phyloP scores from a whole-genome alignment of 805 yeast genomes.

The Candida coquimbonensis region DNA sequence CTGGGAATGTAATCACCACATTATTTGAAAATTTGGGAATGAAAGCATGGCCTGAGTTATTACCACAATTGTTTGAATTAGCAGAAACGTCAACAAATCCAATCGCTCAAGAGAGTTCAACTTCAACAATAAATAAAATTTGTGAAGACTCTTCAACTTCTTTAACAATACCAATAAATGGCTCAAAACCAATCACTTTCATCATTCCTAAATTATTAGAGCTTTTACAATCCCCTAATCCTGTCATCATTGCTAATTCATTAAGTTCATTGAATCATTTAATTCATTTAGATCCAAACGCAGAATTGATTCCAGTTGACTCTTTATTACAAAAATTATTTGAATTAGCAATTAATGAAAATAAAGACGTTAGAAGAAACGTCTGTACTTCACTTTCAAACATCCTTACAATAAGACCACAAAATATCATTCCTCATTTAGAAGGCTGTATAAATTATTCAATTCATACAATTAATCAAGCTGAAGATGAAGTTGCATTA shows the following conservation, averaged over 20 bases:
- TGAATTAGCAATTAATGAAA: constrained; percentile 54
- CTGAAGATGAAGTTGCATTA: constrained; percentile 69
- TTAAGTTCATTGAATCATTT: constrained; percentile 73
- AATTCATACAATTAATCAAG: constrained; percentile 62
- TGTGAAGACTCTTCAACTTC: constrained; percentile 78
- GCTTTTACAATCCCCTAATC: constrained; percentile 35
- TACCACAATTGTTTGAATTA: constrained; percentile 63
- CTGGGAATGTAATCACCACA: constrained; percentile 87
- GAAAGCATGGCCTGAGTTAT: constrained; percentile 62
- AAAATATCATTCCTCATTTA: constrained; percentile 70
- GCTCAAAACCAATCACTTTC: constrained; percentile 59
- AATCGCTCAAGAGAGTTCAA: constrained; percentile 56
- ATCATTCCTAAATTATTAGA: constrained; percentile 61
- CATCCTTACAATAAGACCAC: constrained; percentile 72
- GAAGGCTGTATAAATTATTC: constrained; percentile 83
- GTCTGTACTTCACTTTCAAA: constrained; percentile 71
- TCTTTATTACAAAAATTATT: constrained; percentile 59
- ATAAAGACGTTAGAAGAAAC: constrained; percentile 57
- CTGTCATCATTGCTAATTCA: constrained; percentile 52
- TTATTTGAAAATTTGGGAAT: constrained; percentile 66
- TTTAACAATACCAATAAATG: constrained; percentile 59
- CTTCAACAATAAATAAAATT: constrained; percentile 75
- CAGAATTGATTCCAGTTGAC: constrained; percentile 59
- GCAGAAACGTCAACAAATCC: constrained; percentile 38
- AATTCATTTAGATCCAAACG: constrained; percentile 61